phyloP scores from a whole-genome alignment of 176 grass and related monocot genomes.

The Avena eriantha region DNA sequence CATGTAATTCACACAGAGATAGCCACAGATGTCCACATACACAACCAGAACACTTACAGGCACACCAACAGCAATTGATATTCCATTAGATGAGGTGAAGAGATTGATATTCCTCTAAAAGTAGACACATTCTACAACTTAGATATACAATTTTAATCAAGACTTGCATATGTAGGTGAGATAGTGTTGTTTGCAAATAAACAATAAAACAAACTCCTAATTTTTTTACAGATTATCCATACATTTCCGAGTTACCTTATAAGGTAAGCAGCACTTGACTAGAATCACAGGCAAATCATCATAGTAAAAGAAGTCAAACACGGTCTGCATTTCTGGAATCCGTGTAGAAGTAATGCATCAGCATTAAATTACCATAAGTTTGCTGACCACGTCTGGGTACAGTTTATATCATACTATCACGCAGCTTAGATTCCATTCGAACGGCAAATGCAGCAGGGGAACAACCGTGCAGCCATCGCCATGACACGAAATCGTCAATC shows the following conservation, averaged over 20 bases:
- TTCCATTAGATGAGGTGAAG: neutral
- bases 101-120: constrained; percentile 33
- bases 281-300: neutral
- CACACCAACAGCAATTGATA: constrained; percentile 14
- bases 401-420: neutral
- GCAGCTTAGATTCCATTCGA: constrained; percentile 2
- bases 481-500: neutral
- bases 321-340: neutral
- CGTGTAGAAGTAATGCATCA: neutral
- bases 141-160: constrained; percentile 21
- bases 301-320: neutral
- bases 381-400: neutral
- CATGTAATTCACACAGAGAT: constrained; percentile 26
- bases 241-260: constrained; percentile 1
- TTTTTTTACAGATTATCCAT: neutral
- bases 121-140: neutral
- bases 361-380: neutral
- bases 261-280: neutral
- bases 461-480: neutral
- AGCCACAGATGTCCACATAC: constrained; percentile 10
- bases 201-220: neutral
- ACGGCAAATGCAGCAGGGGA: constrained; percentile 7
- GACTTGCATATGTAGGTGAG: neutral
- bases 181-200: constrained; percentile 7
- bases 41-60: constrained; percentile 18